Percentiles rank a stretch among this genome's conserved stretches.
These are phyloP conservation scores for Eustoma russellianum DNA, from an alignment of 257 asterid species.

Conservation along the genomic window DNA sequence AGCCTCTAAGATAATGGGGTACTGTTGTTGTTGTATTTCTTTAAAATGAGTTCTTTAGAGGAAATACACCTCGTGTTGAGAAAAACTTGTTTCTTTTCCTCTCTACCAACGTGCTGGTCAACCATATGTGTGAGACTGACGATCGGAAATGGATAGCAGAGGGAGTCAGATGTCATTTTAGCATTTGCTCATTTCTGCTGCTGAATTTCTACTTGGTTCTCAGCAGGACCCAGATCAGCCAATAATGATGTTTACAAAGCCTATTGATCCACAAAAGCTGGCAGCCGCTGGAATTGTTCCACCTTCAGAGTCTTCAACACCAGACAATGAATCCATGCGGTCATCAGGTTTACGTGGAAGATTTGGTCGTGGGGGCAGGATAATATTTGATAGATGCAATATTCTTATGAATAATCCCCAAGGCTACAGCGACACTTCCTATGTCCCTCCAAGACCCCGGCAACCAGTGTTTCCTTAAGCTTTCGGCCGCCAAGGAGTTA, in stretches of 20 bases:
- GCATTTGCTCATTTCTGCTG: background rate
- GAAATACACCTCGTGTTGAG: background rate
- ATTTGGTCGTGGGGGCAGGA: slow-evolving; percentile 91
- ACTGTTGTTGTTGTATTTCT: no score
- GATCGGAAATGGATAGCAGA: background rate
- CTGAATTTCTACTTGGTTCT: slow-evolving; percentile 2
- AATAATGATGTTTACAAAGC: slow-evolving; percentile 62
- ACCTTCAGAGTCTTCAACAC: slow-evolving; percentile 20
- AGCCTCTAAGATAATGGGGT: no score
- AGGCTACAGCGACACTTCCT: slow-evolving; percentile 43
- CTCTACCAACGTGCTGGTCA: no score
- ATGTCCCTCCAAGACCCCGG: slow-evolving; percentile 56
- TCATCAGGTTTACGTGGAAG: slow-evolving; percentile 52
- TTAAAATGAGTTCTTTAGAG: background rate
- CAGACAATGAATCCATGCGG: slow-evolving; percentile 34
- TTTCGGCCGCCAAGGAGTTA: background rate
- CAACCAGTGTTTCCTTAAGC: slow-evolving; percentile 37
- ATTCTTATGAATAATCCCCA: slow-evolving; percentile 61
- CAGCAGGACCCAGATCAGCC: slow-evolving; percentile 84
- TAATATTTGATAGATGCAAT: slow-evolving; percentile 81
- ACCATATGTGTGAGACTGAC: no score
- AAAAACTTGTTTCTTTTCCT: no score
- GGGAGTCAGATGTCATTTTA: no score
- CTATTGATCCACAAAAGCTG: slow-evolving; percentile 77
- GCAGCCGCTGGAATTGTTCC: slow-evolving; percentile 79